Evolutionary conservation across 164 flowering plant genomes (phyloP).

Genomic region (Vitis amurensis): DNA sequence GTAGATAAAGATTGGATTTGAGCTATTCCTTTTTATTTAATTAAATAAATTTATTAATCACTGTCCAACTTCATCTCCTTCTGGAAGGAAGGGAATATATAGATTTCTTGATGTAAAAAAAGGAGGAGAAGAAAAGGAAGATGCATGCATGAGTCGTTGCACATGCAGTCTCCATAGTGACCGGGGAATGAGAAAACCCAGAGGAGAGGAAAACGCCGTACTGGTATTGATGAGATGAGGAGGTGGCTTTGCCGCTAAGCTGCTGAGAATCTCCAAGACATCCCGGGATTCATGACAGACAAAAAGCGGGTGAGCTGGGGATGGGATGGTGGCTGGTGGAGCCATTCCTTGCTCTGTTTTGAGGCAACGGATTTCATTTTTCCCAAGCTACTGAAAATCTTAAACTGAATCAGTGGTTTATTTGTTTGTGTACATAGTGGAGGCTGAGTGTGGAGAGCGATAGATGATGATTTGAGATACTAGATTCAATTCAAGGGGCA

Average conservation of each 20-base stretch:
- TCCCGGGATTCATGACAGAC: conserved; percentile 1
- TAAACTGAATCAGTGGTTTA: no score
- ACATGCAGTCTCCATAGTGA: no score
- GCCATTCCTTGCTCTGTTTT: conserved; percentile 35
- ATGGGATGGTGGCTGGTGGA: background rate
- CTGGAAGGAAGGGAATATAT: no score
- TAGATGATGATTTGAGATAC: no score
- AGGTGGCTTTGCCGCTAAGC: conserved; percentile 16
- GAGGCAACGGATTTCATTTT: conserved; percentile 20
- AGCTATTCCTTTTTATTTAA: no score
- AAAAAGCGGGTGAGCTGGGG: conserved; percentile 2
- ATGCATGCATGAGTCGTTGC: no score
- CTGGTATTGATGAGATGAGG: background rate
- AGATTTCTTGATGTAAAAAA: no score
- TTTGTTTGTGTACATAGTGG: background rate
- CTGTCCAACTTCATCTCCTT: no score
- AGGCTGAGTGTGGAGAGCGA: background rate
- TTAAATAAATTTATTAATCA: no score
- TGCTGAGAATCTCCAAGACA: conserved; percentile 23
- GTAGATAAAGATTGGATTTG: no score
- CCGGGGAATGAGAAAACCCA: conserved; percentile 1
- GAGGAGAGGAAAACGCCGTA: conserved; percentile 8
- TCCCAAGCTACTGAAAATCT: background rate
- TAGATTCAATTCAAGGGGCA: no score
- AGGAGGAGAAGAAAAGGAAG: no score